Percentiles rank a stretch among this genome's conserved stretches.
phyloP scores from a whole-genome alignment of 23 red algal genomes.

The Gracilaria gracilis region DNA sequence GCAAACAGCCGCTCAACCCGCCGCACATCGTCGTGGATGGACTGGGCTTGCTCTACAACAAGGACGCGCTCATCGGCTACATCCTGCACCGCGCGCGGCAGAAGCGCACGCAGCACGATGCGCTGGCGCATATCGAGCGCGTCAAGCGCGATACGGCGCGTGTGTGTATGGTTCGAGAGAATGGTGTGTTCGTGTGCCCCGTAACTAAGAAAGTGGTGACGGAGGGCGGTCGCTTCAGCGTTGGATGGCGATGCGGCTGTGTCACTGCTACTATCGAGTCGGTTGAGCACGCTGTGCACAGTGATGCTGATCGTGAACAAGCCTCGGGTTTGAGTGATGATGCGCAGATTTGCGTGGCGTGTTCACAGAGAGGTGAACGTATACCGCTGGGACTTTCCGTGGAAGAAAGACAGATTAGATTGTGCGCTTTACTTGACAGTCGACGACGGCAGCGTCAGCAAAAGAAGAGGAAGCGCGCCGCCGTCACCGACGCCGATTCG shows the following conservation, averaged over 20 bases:
- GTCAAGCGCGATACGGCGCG: conserved; percentile 34
- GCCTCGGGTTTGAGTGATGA: not conserved
- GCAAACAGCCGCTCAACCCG: conserved; percentile 41
- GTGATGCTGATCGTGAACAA: not conserved
- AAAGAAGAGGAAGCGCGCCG: conserved; percentile 21
- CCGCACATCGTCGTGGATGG: conserved; percentile 71
- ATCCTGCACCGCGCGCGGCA: conserved; percentile 46
- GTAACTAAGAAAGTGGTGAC: conserved; percentile 28
- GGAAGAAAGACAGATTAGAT: not conserved
- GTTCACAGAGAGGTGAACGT: conserved; percentile 1
- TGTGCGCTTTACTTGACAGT: not conserved
- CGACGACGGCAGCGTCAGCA: not conserved
- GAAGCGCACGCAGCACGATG: not conserved
- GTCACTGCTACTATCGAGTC: conserved; percentile 27
- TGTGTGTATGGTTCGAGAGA: not conserved
- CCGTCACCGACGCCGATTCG: not conserved
- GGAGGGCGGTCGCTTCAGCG: conserved; percentile 27
- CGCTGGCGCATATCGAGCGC: conserved; percentile 27
- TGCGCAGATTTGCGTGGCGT: conserved; percentile 24
- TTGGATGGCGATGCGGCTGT: conserved; percentile 64
- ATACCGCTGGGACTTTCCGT: conserved; percentile 40
- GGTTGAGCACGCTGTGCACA: not conserved
- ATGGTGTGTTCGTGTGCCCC: conserved; percentile 32
- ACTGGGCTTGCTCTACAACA: conserved; percentile 78
- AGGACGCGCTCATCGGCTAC: conserved; percentile 66